Evolutionary conservation across 176 grass and related monocot genomes (phyloP).

Genomic region (Triticum urartu): DNA sequence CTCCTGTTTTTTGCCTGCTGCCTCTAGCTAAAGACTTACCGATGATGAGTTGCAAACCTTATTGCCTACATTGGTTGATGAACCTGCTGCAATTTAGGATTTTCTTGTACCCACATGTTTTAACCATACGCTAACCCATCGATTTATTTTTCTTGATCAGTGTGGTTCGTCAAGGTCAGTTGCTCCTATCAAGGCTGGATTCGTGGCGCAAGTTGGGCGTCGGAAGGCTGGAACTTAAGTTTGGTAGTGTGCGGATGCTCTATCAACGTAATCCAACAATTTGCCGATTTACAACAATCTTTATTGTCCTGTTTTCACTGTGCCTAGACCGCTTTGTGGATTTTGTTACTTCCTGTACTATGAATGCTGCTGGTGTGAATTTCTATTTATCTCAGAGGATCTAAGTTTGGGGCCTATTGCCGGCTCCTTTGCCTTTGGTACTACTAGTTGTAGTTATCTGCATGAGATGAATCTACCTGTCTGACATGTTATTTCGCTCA

Average conservation of each 20-base stretch:
- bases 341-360: slow-evolving; percentile 7
- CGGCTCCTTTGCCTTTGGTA: background rate
- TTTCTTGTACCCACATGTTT: background rate
- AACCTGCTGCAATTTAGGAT: background rate
- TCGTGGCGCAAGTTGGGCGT: slow-evolving; percentile 78
- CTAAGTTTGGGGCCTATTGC: background rate
- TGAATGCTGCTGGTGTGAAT: slow-evolving; percentile 1
- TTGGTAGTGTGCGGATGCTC: background rate
- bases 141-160: slow-evolving; percentile 38
- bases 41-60: slow-evolving; percentile 25
- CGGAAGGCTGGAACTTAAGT: slow-evolving; percentile 65
- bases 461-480: background rate
- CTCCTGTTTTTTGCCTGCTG: background rate
- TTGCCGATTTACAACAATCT: slow-evolving; percentile 26
- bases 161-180: slow-evolving; percentile 96
- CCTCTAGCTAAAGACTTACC: background rate
- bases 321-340: slow-evolving; percentile 27
- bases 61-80: slow-evolving; percentile 31
- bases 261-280: slow-evolving; percentile 18
- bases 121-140: background rate
- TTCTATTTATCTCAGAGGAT: slow-evolving; percentile 27
- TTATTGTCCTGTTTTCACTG: slow-evolving; percentile 15
- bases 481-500: background rate
- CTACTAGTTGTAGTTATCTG: background rate
- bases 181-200: slow-evolving; percentile 93